A percentile compares a stretch with the other conserved stretches of the same genome.
These are phyloP conservation scores for Carex parvula DNA, from an alignment of 176 grass and related monocot genomes.

Conservation along the genomic window DNA sequence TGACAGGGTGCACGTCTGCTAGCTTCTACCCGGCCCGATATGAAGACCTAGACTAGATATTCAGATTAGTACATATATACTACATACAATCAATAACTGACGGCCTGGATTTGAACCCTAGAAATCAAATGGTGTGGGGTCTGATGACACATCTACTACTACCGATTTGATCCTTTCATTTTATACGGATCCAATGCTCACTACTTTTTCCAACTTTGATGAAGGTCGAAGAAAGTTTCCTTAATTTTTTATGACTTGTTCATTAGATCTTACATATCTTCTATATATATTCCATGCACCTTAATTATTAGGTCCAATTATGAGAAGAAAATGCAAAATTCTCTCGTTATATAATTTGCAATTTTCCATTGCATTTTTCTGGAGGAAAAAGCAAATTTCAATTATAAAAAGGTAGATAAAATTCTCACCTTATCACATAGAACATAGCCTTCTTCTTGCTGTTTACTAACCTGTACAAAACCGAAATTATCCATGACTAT, in stretches of 20 bases:
- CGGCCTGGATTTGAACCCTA: not conserved
- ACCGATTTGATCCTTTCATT: not conserved
- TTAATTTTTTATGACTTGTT: not conserved
- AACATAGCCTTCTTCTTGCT: conserved; percentile 61
- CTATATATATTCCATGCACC: not conserved
- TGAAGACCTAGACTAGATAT: not conserved
- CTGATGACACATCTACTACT: not conserved
- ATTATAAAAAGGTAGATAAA: not conserved
- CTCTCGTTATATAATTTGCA: not conserved
- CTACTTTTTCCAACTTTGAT: not conserved
- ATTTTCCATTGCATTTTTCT: not conserved
- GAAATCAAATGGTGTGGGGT: not conserved
- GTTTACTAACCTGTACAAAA: conserved; percentile 55
- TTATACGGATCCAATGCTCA: not conserved
- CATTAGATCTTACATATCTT: not conserved
- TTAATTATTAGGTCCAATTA: not conserved
- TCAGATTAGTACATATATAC: not conserved
- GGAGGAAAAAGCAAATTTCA: not conserved
- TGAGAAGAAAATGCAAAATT: not conserved
- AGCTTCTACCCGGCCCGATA: not conserved
- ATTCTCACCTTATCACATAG: conserved; percentile 59
- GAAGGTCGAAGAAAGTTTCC: not conserved
- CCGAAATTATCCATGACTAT: not conserved
- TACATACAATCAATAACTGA: not conserved
- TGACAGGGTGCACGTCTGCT: not conserved